Evolutionary conservation across 1,139 yeast genomes (phyloP).

Genomic region (Taphrina betulina): DNA sequence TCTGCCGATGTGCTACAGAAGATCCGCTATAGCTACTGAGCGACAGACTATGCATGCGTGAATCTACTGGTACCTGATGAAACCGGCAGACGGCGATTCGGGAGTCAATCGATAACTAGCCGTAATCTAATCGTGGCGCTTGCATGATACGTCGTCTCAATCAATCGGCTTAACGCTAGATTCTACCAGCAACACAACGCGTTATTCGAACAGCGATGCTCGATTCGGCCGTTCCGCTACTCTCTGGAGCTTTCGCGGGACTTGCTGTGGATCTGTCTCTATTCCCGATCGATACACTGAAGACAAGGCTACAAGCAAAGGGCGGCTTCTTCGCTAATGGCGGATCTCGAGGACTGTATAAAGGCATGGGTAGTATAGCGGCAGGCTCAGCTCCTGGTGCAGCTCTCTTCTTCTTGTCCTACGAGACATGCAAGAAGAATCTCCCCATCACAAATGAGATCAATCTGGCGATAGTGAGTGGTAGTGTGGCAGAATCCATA

Average conservation of each 20-base stretch:
- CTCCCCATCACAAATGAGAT: background rate
- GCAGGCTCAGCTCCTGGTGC: constrained; percentile 92
- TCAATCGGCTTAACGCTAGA: no score
- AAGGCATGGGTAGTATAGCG: constrained; percentile 89
- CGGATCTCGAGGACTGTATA: constrained; percentile 85
- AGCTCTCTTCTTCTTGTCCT: constrained; percentile 81
- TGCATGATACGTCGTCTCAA: no score
- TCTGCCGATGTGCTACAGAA: no score
- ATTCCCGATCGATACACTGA: constrained; percentile 93
- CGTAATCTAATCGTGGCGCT: background rate
- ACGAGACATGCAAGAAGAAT: constrained; percentile 54
- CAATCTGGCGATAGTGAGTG: constrained; percentile 49
- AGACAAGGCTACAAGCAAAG: constrained; percentile 89
- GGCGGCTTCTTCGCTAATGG: constrained; percentile 93
- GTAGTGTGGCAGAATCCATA: constrained; percentile 84
- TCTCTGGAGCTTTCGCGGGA: constrained; percentile 85
- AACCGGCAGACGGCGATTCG: background rate
- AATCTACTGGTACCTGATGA: no score
- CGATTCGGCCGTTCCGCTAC: constrained; percentile 15
- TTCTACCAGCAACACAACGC: background rate
- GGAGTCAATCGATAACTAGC: background rate
- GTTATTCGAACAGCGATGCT: background rate
- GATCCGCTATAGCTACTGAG: no score
- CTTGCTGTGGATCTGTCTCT: constrained; percentile 91
- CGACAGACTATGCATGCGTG: no score